phyloP scores from a whole-genome alignment of 768 basidiomycete genomes.

The Nevesoporus exiguus region DNA sequence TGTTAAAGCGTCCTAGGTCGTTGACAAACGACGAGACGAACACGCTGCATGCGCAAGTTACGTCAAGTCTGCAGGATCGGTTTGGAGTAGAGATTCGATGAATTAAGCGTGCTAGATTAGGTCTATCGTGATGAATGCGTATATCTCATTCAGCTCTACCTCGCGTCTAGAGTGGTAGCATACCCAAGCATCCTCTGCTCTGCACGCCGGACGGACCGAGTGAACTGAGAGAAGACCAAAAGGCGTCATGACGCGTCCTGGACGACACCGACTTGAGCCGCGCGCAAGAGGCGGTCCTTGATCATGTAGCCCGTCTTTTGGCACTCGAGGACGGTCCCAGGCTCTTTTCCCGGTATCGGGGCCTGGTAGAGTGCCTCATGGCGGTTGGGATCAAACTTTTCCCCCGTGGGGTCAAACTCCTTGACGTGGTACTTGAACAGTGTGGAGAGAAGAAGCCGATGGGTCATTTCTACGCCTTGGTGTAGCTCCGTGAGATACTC shows the following conservation, averaged over 20 bases:
- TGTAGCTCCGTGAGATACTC: slow-evolving; percentile 68
- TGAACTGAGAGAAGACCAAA: not conserved
- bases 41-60: slow-evolving; percentile 63
- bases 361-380: slow-evolving; percentile 96
- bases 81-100: slow-evolving; percentile 87
- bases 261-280: slow-evolving; percentile 95
- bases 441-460: slow-evolving; percentile 83
- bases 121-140: slow-evolving; percentile 33
- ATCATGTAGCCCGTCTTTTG: slow-evolving; percentile 92
- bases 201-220: not conserved
- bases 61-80: slow-evolving; percentile 50
- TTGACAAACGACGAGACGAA: slow-evolving; percentile 90
- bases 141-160: slow-evolving; percentile 19
- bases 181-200: slow-evolving; percentile 13
- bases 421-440: slow-evolving; percentile 90
- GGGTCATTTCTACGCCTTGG: slow-evolving; percentile 88
- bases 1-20: slow-evolving; percentile 47
- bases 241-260: slow-evolving; percentile 51
- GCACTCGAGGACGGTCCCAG: slow-evolving; percentile 87
- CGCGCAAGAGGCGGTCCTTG: slow-evolving; percentile 88
- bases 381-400: slow-evolving; percentile 89
- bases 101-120: slow-evolving; percentile 43
- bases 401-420: slow-evolving; percentile 88
- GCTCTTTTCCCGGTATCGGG: slow-evolving; percentile 84
- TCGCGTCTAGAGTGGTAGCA: slow-evolving; percentile 28